A percentile compares a stretch with the other conserved stretches of the same genome.
Evolutionary conservation across 306 rosid genomes (phyloP).

Genomic region (Bauhinia variegata): DNA sequence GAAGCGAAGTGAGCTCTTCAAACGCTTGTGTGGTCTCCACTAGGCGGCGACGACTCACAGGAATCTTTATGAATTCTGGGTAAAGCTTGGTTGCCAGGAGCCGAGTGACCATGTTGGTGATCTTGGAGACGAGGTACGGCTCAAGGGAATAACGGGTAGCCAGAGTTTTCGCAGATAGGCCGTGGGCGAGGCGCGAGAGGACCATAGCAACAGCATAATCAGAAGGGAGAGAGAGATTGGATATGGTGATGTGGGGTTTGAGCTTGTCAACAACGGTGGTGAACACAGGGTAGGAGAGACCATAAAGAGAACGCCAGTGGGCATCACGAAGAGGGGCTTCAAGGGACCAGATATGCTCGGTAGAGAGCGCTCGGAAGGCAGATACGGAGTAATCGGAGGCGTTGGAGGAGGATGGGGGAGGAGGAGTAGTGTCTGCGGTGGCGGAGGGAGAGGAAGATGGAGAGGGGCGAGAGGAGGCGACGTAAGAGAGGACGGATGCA

Average conservation of each 20-base stretch:
- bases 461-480: constrained; percentile 63
- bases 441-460: constrained; percentile 21
- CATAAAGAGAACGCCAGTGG: constrained; percentile 90
- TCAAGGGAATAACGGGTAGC: constrained; percentile 84
- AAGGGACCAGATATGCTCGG: constrained; percentile 95
- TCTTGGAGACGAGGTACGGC: constrained; percentile 89
- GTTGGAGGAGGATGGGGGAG: constrained; percentile 25
- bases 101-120: constrained; percentile 95
- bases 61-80: constrained; percentile 84
- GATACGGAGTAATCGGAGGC: constrained; percentile 73
- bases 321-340: constrained; percentile 92
- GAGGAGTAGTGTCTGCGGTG: constrained; percentile 16
- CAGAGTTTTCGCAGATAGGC: constrained; percentile 68
- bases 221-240: constrained; percentile 86
- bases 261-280: constrained; percentile 90
- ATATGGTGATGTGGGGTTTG: constrained; percentile 78
- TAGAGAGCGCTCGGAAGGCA: constrained; percentile 88
- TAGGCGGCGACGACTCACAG: constrained; percentile 72
- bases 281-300: constrained; percentile 85
- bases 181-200: constrained; percentile 87
- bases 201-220: constrained; percentile 95
- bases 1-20: constrained; percentile 82
- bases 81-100: constrained; percentile 90
- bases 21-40: constrained; percentile 77
- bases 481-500: constrained; percentile 88